A percentile compares a stretch with the other conserved stretches of the same genome.
These are phyloP conservation scores for Henningerozyma blattae DNA, from an alignment of 805 yeast species.

Conservation along the genomic window DNA sequence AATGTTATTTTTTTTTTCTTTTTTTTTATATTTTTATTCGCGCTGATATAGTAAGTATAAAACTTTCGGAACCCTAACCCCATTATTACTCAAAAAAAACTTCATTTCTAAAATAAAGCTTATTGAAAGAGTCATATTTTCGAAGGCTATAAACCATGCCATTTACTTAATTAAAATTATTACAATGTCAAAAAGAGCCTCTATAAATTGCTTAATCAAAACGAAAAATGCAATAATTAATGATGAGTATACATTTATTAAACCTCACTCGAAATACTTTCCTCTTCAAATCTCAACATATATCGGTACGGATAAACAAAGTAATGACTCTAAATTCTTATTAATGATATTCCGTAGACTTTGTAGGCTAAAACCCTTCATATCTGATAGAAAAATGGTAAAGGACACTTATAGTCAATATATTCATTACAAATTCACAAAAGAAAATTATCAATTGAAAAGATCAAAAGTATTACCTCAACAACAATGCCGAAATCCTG, in stretches of 20 bases:
- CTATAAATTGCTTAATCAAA: too few relatives aligned
- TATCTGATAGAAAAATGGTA: slow-evolving; percentile 18
- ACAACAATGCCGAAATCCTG: slow-evolving; percentile 1
- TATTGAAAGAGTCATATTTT: too few relatives aligned
- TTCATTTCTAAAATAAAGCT: too few relatives aligned
- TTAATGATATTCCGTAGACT: slow-evolving; percentile 16
- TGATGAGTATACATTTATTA: slow-evolving; percentile 8
- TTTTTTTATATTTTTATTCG: too few relatives aligned
- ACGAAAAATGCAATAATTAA: slow-evolving; percentile 14
- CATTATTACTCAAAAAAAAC: too few relatives aligned
- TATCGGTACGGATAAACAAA: neutral
- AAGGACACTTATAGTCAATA: slow-evolving; percentile 17
- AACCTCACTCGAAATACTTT: slow-evolving; percentile 7
- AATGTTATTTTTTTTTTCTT: too few relatives aligned
- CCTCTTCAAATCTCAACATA: slow-evolving; percentile 1
- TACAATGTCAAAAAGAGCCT: too few relatives aligned
- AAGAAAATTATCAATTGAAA: slow-evolving; percentile 17
- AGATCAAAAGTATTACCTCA: slow-evolving; percentile 6
- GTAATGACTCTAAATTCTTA: slow-evolving; percentile 1
- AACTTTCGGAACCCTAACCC: too few relatives aligned
- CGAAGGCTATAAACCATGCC: too few relatives aligned
- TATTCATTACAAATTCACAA: slow-evolving; percentile 17
- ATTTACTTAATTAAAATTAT: too few relatives aligned
- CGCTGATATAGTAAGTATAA: too few relatives aligned
- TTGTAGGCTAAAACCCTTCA: slow-evolving; percentile 16